A percentile compares a stretch with the other conserved stretches of the same genome.
These are phyloP conservation scores for Dovyalis caffra DNA, from an alignment of 345 rosid species.

Conservation along the genomic window DNA sequence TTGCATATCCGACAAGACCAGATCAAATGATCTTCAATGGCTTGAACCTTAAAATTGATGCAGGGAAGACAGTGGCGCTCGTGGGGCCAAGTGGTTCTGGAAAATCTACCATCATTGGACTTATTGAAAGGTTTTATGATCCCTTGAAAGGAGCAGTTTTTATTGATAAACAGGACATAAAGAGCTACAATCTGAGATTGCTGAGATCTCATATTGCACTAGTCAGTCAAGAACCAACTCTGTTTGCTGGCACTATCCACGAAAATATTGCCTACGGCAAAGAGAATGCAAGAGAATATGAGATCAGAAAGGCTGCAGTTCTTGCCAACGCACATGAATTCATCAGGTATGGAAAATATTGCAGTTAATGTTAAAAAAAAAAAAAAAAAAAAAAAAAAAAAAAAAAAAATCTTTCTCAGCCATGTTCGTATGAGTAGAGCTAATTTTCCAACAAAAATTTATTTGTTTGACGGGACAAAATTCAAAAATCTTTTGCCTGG, in stretches of 20 bases:
- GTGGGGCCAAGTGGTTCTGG: conserved; percentile 6
- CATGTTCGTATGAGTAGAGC: neutral
- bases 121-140: neutral
- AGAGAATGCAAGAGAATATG: neutral
- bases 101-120: neutral
- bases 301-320: neutral
- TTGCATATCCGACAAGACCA: conserved; percentile 1
- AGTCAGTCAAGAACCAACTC: conserved; percentile 5
- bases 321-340: neutral
- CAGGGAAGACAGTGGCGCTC: neutral
- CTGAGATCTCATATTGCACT: neutral
- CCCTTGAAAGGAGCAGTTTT: neutral
- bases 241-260: neutral
- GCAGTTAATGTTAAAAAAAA: neutral
- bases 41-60: neutral
- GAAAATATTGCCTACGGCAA: neutral
- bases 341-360: neutral
- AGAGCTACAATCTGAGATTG: neutral
- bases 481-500: neutral
- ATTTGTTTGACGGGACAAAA: too few relatives aligned
- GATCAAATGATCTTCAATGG: neutral
- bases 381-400: neutral
- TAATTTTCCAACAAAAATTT: neutral
- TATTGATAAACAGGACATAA: neutral
- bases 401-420: neutral